These are phyloP conservation scores for Amaranthus hypochondriacus DNA, from an alignment of 148 eudicot species.

Conservation along the genomic window DNA sequence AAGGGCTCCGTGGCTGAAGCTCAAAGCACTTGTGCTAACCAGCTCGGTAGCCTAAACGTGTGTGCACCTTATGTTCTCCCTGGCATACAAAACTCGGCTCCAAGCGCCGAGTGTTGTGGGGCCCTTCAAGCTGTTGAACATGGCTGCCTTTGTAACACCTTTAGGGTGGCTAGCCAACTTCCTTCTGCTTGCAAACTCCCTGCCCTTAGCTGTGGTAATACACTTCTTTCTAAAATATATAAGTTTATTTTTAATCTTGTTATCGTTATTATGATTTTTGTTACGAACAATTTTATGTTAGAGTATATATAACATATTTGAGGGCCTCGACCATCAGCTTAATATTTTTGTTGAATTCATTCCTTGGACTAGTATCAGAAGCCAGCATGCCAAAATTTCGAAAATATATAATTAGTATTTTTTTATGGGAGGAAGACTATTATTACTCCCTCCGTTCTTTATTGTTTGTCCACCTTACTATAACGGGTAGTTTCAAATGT, in stretches of 20 bases:
- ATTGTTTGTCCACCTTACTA: too few relatives aligned
- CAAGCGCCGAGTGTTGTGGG: conserved; percentile 62
- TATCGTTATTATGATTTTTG: too few relatives aligned
- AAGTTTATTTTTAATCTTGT: background rate
- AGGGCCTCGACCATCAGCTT: too few relatives aligned
- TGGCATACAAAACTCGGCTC: conserved; percentile 35
- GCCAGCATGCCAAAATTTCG: too few relatives aligned
- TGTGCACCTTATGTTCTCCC: conserved; percentile 75
- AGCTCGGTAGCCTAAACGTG: conserved; percentile 41
- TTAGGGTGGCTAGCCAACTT: conserved; percentile 55
- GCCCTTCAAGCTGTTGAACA: conserved; percentile 61
- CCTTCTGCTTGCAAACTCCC: conserved; percentile 74
- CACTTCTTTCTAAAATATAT: background rate
- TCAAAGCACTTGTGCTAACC: conserved; percentile 36
- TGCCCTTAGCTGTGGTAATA: conserved; percentile 39
- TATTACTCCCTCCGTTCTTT: too few relatives aligned
- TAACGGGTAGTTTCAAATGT: too few relatives aligned
- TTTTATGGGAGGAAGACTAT: too few relatives aligned
- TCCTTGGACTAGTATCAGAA: too few relatives aligned
- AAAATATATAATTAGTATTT: too few relatives aligned
- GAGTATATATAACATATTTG: too few relatives aligned
- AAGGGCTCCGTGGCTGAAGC: conserved; percentile 19
- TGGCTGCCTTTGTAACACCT: conserved; percentile 71
- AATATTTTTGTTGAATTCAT: too few relatives aligned
- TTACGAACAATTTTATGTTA: too few relatives aligned